Evolutionary conservation across 2,329 filamentous ascomycete genomes (phyloP).

Genomic region (Alternaria ethzedia): DNA sequence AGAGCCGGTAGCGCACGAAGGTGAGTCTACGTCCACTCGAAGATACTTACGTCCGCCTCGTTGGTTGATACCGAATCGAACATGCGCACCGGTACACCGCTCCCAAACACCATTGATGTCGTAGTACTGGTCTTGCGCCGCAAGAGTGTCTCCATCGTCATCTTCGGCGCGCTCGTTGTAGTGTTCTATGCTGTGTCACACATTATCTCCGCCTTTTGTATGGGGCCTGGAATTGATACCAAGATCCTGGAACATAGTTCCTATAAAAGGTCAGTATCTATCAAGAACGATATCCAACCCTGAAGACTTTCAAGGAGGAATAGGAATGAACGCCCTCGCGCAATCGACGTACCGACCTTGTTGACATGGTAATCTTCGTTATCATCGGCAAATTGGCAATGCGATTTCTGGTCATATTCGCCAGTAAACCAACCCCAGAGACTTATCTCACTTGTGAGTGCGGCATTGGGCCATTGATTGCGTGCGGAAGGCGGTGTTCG

Average conservation of each 20-base stretch:
- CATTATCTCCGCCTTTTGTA: slow-evolving; percentile 7
- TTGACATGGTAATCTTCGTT: too few relatives aligned
- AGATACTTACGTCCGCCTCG: slow-evolving; percentile 2
- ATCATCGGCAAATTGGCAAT: slow-evolving; percentile 4
- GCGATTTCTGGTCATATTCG: background rate
- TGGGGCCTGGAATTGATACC: too few relatives aligned
- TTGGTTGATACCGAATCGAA: slow-evolving; percentile 12
- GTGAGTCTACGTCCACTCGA: too few relatives aligned
- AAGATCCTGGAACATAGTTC: background rate
- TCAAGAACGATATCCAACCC: too few relatives aligned
- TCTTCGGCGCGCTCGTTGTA: slow-evolving; percentile 4
- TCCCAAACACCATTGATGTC: too few relatives aligned
- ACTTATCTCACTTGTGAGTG: background rate
- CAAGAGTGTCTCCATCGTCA: background rate
- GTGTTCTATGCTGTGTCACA: slow-evolving; percentile 15
- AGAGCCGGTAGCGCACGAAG: too few relatives aligned
- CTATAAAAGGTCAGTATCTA: background rate
- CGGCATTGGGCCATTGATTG: background rate
- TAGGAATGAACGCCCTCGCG: too few relatives aligned
- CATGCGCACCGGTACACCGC: background rate
- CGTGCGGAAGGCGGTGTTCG: background rate
- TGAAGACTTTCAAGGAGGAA: too few relatives aligned
- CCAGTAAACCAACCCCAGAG: background rate
- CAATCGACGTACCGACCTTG: too few relatives aligned
- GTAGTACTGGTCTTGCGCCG: too few relatives aligned